A percentile compares a stretch with the other conserved stretches of the same genome.
phyloP scores from a whole-genome alignment of 2,329 filamentous ascomycete genomes.

The Penicillium italicum region DNA sequence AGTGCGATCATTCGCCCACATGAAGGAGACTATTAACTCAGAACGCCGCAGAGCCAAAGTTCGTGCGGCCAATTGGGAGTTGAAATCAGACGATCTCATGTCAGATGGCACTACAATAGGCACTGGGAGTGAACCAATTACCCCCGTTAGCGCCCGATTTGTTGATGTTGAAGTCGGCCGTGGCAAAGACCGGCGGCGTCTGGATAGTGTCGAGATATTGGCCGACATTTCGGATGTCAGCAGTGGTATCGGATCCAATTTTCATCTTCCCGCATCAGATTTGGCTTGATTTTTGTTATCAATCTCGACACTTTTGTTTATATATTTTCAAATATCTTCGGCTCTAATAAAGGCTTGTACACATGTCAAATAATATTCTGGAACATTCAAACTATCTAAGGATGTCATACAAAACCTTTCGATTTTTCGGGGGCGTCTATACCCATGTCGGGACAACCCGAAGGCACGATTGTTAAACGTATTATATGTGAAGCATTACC shows the following conservation, averaged over 20 bases:
- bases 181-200: constrained; percentile 36
- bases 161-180: constrained; percentile 42
- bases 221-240: constrained; percentile 23
- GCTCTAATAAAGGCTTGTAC: not conserved
- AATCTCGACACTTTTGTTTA: not conserved
- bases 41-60: constrained; percentile 42
- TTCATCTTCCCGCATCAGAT: constrained; percentile 26
- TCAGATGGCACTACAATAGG: constrained; percentile 27
- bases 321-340: not conserved
- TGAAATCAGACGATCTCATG: constrained; percentile 38
- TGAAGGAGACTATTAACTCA: constrained; percentile 38
- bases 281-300: constrained; percentile 20
- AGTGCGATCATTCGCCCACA: constrained; percentile 32
- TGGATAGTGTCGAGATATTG: constrained; percentile 43
- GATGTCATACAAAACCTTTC: not conserved
- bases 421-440: not conserved
- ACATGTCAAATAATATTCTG: not conserved
- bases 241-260: constrained; percentile 12
- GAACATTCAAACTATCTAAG: not conserved
- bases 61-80: constrained; percentile 40
- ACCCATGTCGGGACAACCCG: not conserved
- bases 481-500: not conserved
- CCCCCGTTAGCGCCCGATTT: constrained; percentile 43
- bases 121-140: constrained; percentile 39
- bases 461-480: not conserved